These are phyloP conservation scores for Exophiala aquamarina DNA, from an alignment of 2,329 filamentous ascomycete species.

Conservation along the genomic window DNA sequence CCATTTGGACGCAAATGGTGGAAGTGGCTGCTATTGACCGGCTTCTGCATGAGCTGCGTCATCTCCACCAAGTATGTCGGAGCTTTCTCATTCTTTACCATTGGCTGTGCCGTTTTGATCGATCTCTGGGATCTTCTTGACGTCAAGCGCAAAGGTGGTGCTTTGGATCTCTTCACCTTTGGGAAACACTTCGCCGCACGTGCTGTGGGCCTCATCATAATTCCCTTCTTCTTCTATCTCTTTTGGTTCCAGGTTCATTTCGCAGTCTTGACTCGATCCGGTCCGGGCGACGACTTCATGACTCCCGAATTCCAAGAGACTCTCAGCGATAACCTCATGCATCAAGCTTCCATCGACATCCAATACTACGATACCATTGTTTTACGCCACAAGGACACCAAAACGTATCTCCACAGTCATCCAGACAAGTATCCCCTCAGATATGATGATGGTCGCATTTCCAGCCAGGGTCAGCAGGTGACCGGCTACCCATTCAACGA, in stretches of 20 bases:
- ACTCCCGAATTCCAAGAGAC: constrained; percentile 97
- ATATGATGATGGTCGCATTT: constrained; percentile 96
- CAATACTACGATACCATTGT: constrained; percentile 88
- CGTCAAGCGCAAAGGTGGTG: constrained; percentile 77
- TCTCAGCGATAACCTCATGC: constrained; percentile 89
- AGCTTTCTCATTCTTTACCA: constrained; percentile 93
- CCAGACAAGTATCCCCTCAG: constrained; percentile 83
- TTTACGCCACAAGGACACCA: constrained; percentile 95
- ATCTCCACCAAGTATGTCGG: constrained; percentile 99
- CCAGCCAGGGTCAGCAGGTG: constrained; percentile 95
- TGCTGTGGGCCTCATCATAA: constrained; percentile 78
- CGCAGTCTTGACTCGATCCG: constrained; percentile 79
- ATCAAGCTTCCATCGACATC: constrained; percentile 79
- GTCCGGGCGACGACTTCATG: constrained; percentile 98
- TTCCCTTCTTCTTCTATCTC: constrained; percentile 96
- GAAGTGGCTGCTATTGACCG: constrained; percentile 97
- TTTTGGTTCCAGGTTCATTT: constrained; percentile 99
- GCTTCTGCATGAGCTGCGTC: constrained; percentile 91
- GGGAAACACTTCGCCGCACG: constrained; percentile 87
- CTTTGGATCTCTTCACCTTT: constrained; percentile 77
- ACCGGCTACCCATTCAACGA: constrained; percentile 98
- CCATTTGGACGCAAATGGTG: constrained; percentile 97
- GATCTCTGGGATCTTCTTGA: constrained; percentile 95
- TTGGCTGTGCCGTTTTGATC: constrained; percentile 88
- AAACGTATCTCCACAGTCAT: constrained; percentile 93